Conservation (phyloP, 2,329 filamentous ascomycete genomes). For the Colletotrichum simmondsii region DNA sequence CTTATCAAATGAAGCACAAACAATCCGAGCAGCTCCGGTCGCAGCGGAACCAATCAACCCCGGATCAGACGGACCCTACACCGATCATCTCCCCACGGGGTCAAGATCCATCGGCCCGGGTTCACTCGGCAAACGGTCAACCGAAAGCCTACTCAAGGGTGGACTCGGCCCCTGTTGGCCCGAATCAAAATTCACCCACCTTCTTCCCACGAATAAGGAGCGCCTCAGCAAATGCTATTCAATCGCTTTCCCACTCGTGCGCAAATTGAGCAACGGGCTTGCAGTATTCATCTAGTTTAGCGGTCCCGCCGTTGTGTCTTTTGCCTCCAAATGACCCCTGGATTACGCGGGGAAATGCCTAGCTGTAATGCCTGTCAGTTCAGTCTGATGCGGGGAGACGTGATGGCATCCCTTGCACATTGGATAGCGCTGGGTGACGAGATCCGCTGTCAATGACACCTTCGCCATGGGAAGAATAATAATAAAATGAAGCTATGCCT, state of each 20-base stretch:
- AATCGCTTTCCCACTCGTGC: background rate
- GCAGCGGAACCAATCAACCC: background rate
- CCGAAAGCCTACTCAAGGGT: background rate
- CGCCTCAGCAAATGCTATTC: background rate
- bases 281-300: slow-evolving; percentile 11
- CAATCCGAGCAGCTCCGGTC: background rate
- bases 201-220: slow-evolving; percentile 14
- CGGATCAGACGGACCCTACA: slow-evolving; percentile 18
- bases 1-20: background rate
- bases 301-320: slow-evolving; percentile 15
- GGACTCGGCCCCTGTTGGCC: slow-evolving; percentile 9
- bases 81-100: background rate
- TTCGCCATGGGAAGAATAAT: background rate
- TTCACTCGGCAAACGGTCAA: background rate
- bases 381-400: slow-evolving; percentile 6
- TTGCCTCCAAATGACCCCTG: background rate
- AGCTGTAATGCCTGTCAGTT: background rate
- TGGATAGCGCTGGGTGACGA: slow-evolving; percentile 10
- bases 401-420: background rate
- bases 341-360: slow-evolving; percentile 13
- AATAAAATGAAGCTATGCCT: background rate
- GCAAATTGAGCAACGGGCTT: background rate
- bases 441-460: slow-evolving; percentile 11
- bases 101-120: background rate
- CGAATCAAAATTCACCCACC: background rate